phyloP scores from a whole-genome alignment of 805 yeast genomes.

The Saitoella complicata region DNA sequence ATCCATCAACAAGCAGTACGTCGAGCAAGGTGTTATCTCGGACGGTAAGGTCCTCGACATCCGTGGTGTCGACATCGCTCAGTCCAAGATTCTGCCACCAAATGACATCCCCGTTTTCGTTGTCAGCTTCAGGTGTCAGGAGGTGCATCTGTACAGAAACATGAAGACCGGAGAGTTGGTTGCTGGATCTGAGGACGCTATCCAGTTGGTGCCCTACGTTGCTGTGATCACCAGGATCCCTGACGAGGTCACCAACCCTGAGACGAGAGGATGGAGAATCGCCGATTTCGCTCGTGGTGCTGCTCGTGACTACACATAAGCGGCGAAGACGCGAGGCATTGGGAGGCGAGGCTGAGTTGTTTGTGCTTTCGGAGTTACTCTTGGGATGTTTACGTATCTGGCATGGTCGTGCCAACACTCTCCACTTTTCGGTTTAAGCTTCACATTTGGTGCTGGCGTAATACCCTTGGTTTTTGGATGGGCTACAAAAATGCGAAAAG shows the following conservation, averaged over 20 bases:
- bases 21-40: slow-evolving; percentile 78
- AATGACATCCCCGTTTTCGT: slow-evolving; percentile 85
- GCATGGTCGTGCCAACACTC: too few relatives aligned
- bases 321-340: too few relatives aligned
- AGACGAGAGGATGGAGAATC: slow-evolving; percentile 95
- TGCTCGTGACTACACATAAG: slow-evolving; percentile 58
- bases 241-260: slow-evolving; percentile 75
- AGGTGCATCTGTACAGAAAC: slow-evolving; percentile 74
- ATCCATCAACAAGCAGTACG: slow-evolving; percentile 81
- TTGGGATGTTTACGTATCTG: too few relatives aligned
- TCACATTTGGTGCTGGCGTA: too few relatives aligned
- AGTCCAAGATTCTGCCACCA: slow-evolving; percentile 77
- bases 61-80: slow-evolving; percentile 83
- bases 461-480: too few relatives aligned
- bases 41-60: slow-evolving; percentile 87
- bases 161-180: slow-evolving; percentile 85
- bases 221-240: slow-evolving; percentile 88
- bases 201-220: slow-evolving; percentile 84
- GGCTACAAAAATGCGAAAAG: too few relatives aligned
- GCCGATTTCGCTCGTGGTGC: slow-evolving; percentile 89
- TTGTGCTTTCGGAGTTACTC: too few relatives aligned
- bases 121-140: slow-evolving; percentile 92
- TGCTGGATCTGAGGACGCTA: slow-evolving; percentile 91
- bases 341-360: too few relatives aligned
- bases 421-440: too few relatives aligned